Base-by-base conservation (phyloP, 2,329 filamentous ascomycete genomes). In the Chalara sp. region DNA sequence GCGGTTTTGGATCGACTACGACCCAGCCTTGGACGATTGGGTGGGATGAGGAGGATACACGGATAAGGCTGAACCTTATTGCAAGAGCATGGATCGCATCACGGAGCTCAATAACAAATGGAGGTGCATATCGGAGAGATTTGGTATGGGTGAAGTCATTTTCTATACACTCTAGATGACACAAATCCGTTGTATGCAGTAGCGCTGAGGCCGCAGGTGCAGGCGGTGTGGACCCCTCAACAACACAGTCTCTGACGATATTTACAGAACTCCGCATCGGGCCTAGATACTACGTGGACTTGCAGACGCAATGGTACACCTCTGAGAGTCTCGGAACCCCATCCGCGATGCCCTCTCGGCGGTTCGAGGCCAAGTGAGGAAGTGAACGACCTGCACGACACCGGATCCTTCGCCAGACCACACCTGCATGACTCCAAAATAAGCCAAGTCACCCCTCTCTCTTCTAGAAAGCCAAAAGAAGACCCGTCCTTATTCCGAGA, bases 1-100 rank as follows among this genome's bases (percentile, higher is more conserved):
- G 56, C 67, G 68, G 59, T 61, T 70, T 61, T 68, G 66, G 53
- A 65, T 67, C 53, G 67, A 67, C 54, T 68, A 68, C 61, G 64
- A 71, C 60, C 68, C 69, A 53, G 67, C 68, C 53, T 62, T 65
- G 58, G 67, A 72, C 59, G 68, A 72, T 64, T 71, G 68, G 65
- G 61, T 71, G 63, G 71, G 67, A 64, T 74, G 70, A 74, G 49
- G 59, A 63, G 49, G 59, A 59, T 53, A 63, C 61, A 47, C 53
- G 63, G 61, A 67, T 65, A 63, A 63, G 61, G 63, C 62, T 66
- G 59, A 60, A 55, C 57, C 52, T 62, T 50, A 65, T 65, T 54
- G 62, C 64, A 53, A 60, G 60, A 58, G 62, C 61, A 58, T 70
- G 61, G 65, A 50, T 64, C 43, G 59, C 59, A 55, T 59, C 53